Base-by-base conservation (phyloP, 2,329 filamentous ascomycete species). In the Paraphoma sp. region DNA sequence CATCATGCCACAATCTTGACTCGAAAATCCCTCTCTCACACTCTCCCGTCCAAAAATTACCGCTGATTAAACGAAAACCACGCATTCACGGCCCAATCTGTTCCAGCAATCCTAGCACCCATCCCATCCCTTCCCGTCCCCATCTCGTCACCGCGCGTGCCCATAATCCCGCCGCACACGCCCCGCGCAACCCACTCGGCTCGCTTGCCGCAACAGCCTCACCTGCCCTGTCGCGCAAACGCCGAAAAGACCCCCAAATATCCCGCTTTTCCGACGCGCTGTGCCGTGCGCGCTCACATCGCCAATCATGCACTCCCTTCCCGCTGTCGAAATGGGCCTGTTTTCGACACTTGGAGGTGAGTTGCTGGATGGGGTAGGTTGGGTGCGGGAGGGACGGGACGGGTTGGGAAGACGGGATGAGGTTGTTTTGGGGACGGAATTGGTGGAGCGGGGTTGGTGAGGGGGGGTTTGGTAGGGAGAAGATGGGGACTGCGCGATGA, bases 291-390 rank as follows among this genome's bases (percentile, higher is more conserved):
- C 11, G 45, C 5, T n/a, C 33, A 29, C 5, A 18, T 33, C 28
- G 9, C 53, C 54, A 56, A 56, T 56, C 54, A 52, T 36, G 45
- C 9, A 9, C 6, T 9, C 38, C 30, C 17, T 48, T 56, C 48
- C 54, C 54, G 54, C 54, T 56, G 54, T 52, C 48, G 36, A 43
- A 51, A 51, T 30, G 43, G 43, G 53, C 48, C 54, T 56, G 48
- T 18, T 44, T 56, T 56, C 54, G 3, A 56, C 41, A 14, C 12
- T 31, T 23, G 17, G 28, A 9, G 12, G 9, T 6, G 3, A 36
- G 40, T 48, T 56, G 23, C 53, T 40, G 33, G 28, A 56, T 51
- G 17, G 38, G 38, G 53, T 51, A 56, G 29, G 14, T 51, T 51
- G 46, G 33, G 46, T 40, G 45, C 45, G 33, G 33, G 33, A 36